phyloP scores from a whole-genome alignment of 2,329 filamentous ascomycete species.

The Fusarium sp. region DNA sequence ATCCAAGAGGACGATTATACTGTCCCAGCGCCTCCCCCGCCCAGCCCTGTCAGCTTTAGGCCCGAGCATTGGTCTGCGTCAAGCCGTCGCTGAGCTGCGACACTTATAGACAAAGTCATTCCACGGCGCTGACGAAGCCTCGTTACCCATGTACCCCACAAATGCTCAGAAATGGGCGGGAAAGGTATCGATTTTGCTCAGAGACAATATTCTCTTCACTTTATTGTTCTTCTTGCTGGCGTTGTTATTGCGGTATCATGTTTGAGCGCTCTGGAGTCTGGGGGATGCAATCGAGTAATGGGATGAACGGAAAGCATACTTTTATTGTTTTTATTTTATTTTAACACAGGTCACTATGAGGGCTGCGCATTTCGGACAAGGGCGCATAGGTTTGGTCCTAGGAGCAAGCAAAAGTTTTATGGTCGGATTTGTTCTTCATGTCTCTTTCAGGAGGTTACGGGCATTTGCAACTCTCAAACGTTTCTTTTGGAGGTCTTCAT shows the following conservation, averaged over 20 bases:
- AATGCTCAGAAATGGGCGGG: background rate
- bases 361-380: conserved; percentile 18
- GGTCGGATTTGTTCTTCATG: background rate
- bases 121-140: conserved; percentile 21
- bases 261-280: conserved; percentile 38
- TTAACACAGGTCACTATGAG: conserved; percentile 15
- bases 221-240: conserved; percentile 17
- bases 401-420: conserved; percentile 28
- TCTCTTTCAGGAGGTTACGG: conserved; percentile 9
- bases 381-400: conserved; percentile 34
- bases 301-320: conserved; percentile 10
- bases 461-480: background rate
- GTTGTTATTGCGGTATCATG: conserved; percentile 23
- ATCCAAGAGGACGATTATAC: conserved; percentile 70
- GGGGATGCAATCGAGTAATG: conserved; percentile 29
- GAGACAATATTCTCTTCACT: background rate
- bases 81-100: conserved; percentile 43
- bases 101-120: conserved; percentile 13
- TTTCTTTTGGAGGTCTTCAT: background rate
- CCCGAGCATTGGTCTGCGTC: conserved; percentile 64
- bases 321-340: background rate
- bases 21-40: conserved; percentile 73
- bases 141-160: conserved; percentile 11
- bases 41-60: conserved; percentile 71
- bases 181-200: background rate